Base-by-base conservation (phyloP, 257 asterid species). In the Solanum medicagineum region DNA sequence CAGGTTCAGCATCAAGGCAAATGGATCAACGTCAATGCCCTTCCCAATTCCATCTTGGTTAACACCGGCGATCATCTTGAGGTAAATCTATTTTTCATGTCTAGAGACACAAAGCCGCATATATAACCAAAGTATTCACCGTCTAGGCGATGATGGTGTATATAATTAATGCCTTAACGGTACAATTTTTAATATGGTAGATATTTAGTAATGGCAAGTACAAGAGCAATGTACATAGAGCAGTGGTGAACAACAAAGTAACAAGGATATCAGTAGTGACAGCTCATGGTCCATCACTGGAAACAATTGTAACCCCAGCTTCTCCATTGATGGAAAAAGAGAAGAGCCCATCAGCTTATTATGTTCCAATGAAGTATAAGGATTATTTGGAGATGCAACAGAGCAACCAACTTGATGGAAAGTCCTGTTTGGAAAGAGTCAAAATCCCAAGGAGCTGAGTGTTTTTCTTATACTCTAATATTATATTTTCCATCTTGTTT, bases 201-300 rank as follows among this genome's bases (percentile, higher is more conserved):
- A 90, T 95, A 89, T 90, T 92, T 26, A 94, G 98, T 88, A 94
- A 94, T 3, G 99, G 99, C 14, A 95, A 88, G 86, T 92, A 92
- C 91, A 94, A 92, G 89, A 95, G 99, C 45, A 95, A 92, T 17
- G 4, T 92, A 87, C 99, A 95, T 77, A 93, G 97, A 87, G 99
- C 93, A 1, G 89, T 87, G 29, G 98, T 92, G 85, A 95, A 95
- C 62, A 82, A 86, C 47, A 45, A 87, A 57, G 90, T n/a, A 87
- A 85, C 93, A 3, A 93, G 99, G 86, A 92, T 95, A 65, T 95
- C 99, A 5, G 40, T 95, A 4, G 98, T 90, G 26, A 42, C 90
- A 79, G 87, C 92, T 5, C 93, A 93, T 32, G 97, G 99, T 29
- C 97, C 99, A 26, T 92, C 97, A 1, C 87, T 80, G 5, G 92